Base-by-base conservation (phyloP, 176 grass and related monocot species). In the Cenchrus purpureus region DNA sequence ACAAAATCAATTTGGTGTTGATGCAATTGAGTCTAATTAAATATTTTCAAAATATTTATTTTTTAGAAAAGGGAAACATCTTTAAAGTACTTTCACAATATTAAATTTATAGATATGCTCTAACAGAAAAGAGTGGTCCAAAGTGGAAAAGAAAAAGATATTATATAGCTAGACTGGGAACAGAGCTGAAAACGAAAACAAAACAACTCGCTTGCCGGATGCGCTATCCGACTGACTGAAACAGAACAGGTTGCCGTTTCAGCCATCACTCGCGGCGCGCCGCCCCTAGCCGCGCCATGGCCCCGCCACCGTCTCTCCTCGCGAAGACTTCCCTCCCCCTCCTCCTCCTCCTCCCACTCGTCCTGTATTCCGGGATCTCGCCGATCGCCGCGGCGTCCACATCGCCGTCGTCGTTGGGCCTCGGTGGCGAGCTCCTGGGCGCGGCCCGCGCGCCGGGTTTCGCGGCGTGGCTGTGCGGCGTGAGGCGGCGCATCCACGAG, bases 401-500 rank as follows among this genome's bases (percentile, higher is more conserved):
- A 13, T 10, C 14, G 7, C 3, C 59, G 28, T 5, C 60, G 12
- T 0, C 52, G 10, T 4, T 52, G 34, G 11, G 22, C 8, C 58
- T 63, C 29, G 80, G 22, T 0, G 74, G 22, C 1, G 60, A 40
- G 3, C 85, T 93, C 40, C 76, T 93, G 34, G 81, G 44, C 10
- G 45, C 44, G 40, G 87, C 89, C 4, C 67, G 69, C 10, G 74
- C 53, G 77, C 67, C 84, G 19, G 84, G 65, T 22, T 93, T 91
- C 68, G 67, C 81, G 3, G 80, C 78, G 48, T 96, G 91, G 94
- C 58, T 96, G 40, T 62, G 29, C 34, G 64, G 77, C 32, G 42
- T 82, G 20, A 71, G 89, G 73, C 79, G 91, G 8, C 65, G 68
- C 32, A 84, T 96, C 77, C 94, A 96, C 79, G 84, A 88, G 76